These are phyloP conservation scores for Cystobasidium onofrii DNA, from an alignment of 768 basidiomycete genomes.

Conservation along the genomic window DNA sequence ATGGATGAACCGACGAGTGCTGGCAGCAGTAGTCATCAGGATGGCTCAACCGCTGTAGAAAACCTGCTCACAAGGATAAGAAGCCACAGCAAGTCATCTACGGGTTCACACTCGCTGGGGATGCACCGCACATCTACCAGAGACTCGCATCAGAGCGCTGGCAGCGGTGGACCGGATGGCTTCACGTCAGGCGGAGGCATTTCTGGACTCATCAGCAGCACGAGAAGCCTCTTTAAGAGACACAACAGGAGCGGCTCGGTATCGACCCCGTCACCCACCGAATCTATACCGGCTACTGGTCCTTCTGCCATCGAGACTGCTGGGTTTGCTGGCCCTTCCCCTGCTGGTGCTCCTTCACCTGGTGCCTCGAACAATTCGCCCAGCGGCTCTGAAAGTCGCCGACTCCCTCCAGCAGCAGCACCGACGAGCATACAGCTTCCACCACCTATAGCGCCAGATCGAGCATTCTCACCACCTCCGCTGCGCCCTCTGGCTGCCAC, in stretches of 20 bases:
- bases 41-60: background rate
- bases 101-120: background rate
- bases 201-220: conserved; percentile 10
- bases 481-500: background rate
- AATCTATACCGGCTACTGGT: background rate
- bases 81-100: conserved; percentile 7
- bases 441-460: background rate
- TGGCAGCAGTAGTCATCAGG: background rate
- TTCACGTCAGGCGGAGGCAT: background rate
- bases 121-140: conserved; percentile 9
- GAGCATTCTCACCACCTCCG: background rate
- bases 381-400: background rate
- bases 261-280: background rate
- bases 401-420: background rate
- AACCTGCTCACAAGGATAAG: background rate
- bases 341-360: background rate
- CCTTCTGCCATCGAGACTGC: background rate
- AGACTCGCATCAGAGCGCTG: conserved; percentile 19
- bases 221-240: conserved; percentile 5
- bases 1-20: background rate
- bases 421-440: conserved; percentile 7
- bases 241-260: background rate
- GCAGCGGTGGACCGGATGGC: background rate
- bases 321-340: background rate
- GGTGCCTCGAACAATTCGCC: background rate